Base-by-base conservation (phyloP, 768 basidiomycete genomes). In the Trametes gibbosa region DNA sequence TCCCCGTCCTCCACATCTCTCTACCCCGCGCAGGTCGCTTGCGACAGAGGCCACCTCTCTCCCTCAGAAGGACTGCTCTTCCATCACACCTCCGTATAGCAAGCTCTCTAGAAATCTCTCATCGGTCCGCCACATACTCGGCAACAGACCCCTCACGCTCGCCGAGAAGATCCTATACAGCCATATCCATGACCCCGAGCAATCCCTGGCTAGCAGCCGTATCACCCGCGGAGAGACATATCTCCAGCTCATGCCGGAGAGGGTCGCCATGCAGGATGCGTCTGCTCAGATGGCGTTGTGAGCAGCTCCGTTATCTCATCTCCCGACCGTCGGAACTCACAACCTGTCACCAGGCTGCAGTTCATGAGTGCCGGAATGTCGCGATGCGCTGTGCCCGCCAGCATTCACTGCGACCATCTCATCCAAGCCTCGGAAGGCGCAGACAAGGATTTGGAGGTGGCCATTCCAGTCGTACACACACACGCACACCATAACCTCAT, bases 241-340 rank as follows among this genome's bases (percentile, higher is more conserved):
- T 74, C 79, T 99, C 47, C 95, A 95, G 76, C 82, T 99, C 34
- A 81, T 76, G 62, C 97, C 96, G 5, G 90, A 96, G 73, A 79
- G 97, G 60, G 97, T 98, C 29, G 97, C 97, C 14, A 97, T 98
- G 92, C 96, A 98, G 70, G 93, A 97, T 78, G 89, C 90, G 64
- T 90, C 87, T 58, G 86, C 92, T 42, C 92, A 94, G 90, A 93
- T 92, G 91, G 90, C 91, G 12, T 67, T 93, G 87, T 92, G 73
- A 77, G 85, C 10, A 32, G 29, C 29, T 57, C 32, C 13, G 40
- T 35, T 35, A 21, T 34, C 24, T 17, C 23, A 24, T 50, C 41
- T 47, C 23, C 25, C 19, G 50, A 40, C n/a, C 27, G 29, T 16
- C 14, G 37, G 25, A 37, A 42, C 48, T 56, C 19, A 51, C 56